Base-by-base conservation (phyloP, 2,329 filamentous ascomycete genomes). In the Pseudopithomyces maydicus region DNA sequence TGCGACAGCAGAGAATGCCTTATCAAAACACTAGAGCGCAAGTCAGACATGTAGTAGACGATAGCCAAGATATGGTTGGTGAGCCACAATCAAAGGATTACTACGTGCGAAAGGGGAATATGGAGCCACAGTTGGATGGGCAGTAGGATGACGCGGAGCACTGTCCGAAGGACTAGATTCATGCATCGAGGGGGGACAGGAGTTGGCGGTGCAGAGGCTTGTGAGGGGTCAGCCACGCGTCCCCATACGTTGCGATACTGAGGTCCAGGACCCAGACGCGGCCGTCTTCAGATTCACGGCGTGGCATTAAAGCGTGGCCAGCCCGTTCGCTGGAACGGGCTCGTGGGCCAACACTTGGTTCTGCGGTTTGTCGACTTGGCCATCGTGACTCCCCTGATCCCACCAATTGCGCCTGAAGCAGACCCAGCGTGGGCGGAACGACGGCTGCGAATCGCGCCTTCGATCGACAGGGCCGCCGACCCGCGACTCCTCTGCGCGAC, bases 361-460 rank as follows among this genome's bases (percentile, higher is more conserved):
- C 20, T 36, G 7, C 22, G 1, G 22, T 50, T 29, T 50, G 22
- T 22, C 47, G 15, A 19, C 35, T 48, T 48, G 19, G 46, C 33
- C 33, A 5, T 17, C 33, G 46, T 38, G 46, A 48, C 46, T 15
- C 1, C 4, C 17, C 23, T 8, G 32, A 22, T n/a, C 19, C 46
- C 46, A 46, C 51, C 51, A 54, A 47, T 54, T 39, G 42, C 42
- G 20, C 42, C 17, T 17, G 19, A 10, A 41, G 33, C 51, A 41
- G n/a, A 22, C 26, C 26, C 41, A 47, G 44, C 33, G 51, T 53
- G 51, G 42, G 41, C 32, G n/a, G 10, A 20, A 46, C 35, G 17
- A 39, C 47, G 35, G 17, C 14, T 29, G 22, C 6, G 47, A 23
- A 29, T 17, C 35, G 46, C 15, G 22, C n/a, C 43, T 39, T n/a